Base-by-base conservation (phyloP, 371 early-diverging fungal species). In the Mucor mucedo region DNA sequence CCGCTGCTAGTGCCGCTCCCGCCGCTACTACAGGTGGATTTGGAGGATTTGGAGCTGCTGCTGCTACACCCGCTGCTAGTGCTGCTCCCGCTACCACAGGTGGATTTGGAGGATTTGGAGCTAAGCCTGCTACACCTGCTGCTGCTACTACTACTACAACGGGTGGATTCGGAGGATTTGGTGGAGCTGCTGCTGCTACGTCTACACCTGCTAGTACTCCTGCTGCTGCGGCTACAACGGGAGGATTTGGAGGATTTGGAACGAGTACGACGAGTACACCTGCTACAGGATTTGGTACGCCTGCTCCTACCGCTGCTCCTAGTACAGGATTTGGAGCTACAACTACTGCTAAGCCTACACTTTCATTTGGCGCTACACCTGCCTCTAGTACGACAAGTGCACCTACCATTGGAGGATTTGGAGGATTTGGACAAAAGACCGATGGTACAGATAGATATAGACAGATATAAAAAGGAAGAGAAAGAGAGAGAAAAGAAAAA, bases 201-300 rank as follows among this genome's bases (percentile, higher is more conserved):
- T 21, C 61, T 14, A 38, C 61, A 33, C 30, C 55, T 27, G 40
- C 68, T 6, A 44, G 13, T 44, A 14, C 65, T 38, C 6, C 64
- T 44, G 33, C 71, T 14, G 9, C 50, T 11, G 27, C 65, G 29
- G n/a, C 57, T 53, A 27, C 57, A 8, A 41, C 50, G 30, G 60
- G 63, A 7, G 70, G 73, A 27, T 72, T 74, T 55, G 72, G 75
- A 16, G 71, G 66, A 30, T 69, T 74, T 48, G 75, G 70, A 28
- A 48, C 63, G 21, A 32, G 60, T 35, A 50, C 47, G 29, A 29
- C 55, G n/a, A 50, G 47, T 63, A 64, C 65, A n/a, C 14, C 69
- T 28, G 40, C 77, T 52, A 21, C 75, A 28, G 58, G 58, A 48
- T 58, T 58, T 33, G 42, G 56, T 44, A 44, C 60, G 27, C 55